phyloP scores from a whole-genome alignment of 2,329 filamentous ascomycete genomes.

The Cladosporium sp. region DNA sequence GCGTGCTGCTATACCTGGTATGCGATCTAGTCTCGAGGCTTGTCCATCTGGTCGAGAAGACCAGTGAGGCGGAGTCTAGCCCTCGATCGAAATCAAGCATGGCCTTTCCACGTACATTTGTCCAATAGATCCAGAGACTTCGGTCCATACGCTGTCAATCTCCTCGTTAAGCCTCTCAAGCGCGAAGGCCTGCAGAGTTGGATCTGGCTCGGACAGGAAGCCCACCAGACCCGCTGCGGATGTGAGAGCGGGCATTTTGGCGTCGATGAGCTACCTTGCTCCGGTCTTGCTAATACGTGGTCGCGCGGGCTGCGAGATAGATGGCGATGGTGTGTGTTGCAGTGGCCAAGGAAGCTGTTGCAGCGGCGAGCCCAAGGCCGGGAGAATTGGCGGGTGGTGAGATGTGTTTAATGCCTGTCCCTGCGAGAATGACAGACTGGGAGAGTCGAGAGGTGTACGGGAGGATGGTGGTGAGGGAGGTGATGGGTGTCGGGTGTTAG shows the following conservation, averaged over 20 bases:
- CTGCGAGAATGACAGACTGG: conserved; percentile 1
- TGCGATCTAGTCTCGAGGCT: neutral
- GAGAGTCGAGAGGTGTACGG: neutral
- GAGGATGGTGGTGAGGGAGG: neutral
- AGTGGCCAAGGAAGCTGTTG: conserved; percentile 9
- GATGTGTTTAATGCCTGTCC: neutral
- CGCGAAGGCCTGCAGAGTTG: conserved; percentile 90
- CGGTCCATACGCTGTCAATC: conserved; percentile 95
- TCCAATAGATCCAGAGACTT: conserved; percentile 86
- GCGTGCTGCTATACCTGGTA: conserved; percentile 15
- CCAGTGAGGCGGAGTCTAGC: too few species aligned
- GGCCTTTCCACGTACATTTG: conserved; percentile 71
- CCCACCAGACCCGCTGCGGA: conserved; percentile 92
- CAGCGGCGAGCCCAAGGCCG: conserved; percentile 7
- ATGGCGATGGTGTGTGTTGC: conserved; percentile 14
- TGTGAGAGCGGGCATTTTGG: conserved; percentile 79
- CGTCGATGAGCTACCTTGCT: conserved; percentile 1
- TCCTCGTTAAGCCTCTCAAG: conserved; percentile 93
- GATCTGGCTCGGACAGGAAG: conserved; percentile 91
- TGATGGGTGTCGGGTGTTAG: neutral
- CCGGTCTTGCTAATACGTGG: neutral
- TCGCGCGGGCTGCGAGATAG: conserved; percentile 7
- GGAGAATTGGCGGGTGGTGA: conserved; percentile 7
- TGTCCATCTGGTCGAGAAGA: neutral
- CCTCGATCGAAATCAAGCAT: neutral